Evolutionary conservation across 495 filamentous ascomycete genomes (phyloP), one percentile per base, ranked within the genome.

Genomic region (Penicillium mononematosum): DNA sequence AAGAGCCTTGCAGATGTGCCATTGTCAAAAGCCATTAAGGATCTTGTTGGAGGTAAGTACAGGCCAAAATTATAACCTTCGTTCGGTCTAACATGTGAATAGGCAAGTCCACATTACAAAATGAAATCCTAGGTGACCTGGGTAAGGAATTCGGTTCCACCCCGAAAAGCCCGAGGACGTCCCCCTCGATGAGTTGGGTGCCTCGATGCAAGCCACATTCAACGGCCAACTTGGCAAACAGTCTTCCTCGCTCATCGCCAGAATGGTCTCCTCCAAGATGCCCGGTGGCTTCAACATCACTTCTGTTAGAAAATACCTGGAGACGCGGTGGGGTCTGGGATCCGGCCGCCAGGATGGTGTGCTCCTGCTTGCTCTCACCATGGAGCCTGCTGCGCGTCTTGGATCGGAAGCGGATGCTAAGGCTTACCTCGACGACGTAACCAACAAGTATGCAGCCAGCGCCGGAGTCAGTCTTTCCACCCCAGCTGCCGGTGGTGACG

Each of bases 281-380:
- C 95, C 94, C 32, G 95, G 92, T 67, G 94, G 94, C 47, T 99
- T 98, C 81, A 99, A 98, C 70, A 98, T 98, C 68, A 96, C 93
- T 62, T 81, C 88, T 2, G 90, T 94, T 12, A 83, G 93, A 47
- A 98, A 99, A 76, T 94, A 98, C 64, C 72, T 99, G 22, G 91
- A 96, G 75, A 93, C 92, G 6, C 81, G 91, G 69, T 99, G 92
- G 91, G 95, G 94, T 34, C 75, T 99, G 52, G 90, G 80, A 5
- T 69, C 88, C 32, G 95, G 95, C 22, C 81, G 95, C 62, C 94
- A 99, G 69, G 95, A 98, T 70, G 91, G 92, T 58, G 91, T 88
- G 16, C 81, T 98, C 45, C 76, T 97, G 43, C 80, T 97, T 34
- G 92, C 90, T 45, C 85, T 98, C 53, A 98, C 95, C 0, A 90